Evolutionary conservation across 352 stramenopile species (phyloP).

Genomic region (Pythium myriotylum): DNA sequence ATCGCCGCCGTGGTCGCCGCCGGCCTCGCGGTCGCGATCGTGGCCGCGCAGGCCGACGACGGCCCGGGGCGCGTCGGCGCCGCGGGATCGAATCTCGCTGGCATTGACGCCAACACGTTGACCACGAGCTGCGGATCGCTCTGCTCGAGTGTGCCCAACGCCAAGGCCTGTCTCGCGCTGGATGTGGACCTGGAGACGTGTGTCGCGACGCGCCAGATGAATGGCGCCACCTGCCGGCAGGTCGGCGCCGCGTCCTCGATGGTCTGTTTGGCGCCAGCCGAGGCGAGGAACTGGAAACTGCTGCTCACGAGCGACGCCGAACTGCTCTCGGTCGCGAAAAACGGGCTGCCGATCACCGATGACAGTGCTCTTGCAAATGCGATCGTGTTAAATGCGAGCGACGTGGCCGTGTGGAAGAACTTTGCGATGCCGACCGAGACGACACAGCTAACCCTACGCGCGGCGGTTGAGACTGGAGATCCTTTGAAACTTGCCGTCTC

Average conservation of each 20-base stretch:
- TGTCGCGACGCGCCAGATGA: slow-evolving; percentile 9
- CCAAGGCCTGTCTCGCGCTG: slow-evolving; percentile 11
- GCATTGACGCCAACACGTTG: background rate
- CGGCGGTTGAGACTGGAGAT: background rate
- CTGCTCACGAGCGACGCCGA: slow-evolving; percentile 21
- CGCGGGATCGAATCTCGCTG: background rate
- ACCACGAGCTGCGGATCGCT: slow-evolving; percentile 15
- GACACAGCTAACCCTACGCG: slow-evolving; percentile 15
- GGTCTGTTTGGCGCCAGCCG: slow-evolving; percentile 19
- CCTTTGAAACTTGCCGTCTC: slow-evolving; percentile 1
- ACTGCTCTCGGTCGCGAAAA: slow-evolving; percentile 7
- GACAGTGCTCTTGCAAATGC: slow-evolving; percentile 2
- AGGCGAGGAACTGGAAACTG: slow-evolving; percentile 12
- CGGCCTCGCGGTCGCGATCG: background rate
- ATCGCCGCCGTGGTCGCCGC: background rate
- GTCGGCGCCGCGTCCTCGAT: background rate
- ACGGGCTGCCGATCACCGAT: slow-evolving; percentile 1
- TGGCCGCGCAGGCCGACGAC: background rate
- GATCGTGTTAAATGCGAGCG: slow-evolving; percentile 25
- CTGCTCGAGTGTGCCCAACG: slow-evolving; percentile 10
- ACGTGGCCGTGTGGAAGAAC: slow-evolving; percentile 11
- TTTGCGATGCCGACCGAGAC: slow-evolving; percentile 12
- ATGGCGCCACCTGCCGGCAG: slow-evolving; percentile 11
- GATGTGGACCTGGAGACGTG: slow-evolving; percentile 6
- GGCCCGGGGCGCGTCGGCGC: slow-evolving; percentile 4